Evolutionary conservation across 441 rosid species (phyloP).

Genomic region (Euphorbia celastroides): DNA sequence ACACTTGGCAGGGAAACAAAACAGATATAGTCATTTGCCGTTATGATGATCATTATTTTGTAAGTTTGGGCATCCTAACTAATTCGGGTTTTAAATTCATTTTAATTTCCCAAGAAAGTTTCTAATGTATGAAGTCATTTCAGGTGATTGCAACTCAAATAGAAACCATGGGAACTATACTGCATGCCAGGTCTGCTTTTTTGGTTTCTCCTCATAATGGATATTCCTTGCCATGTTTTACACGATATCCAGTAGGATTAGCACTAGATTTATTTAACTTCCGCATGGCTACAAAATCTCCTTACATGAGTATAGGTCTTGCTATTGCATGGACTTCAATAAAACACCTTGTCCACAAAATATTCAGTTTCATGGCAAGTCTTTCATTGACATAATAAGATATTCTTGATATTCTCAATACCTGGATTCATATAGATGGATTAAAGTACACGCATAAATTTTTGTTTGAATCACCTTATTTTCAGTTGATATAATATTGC

Average conservation of each 20-base stretch:
- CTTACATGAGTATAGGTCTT: not conserved
- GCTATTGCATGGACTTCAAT: not conserved
- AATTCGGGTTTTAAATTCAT: not conserved
- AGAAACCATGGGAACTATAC: slow-evolving; percentile 80
- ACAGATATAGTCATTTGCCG: slow-evolving; percentile 67
- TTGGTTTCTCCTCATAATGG: slow-evolving; percentile 3
- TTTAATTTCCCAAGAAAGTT: not conserved
- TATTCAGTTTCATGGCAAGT: not conserved
- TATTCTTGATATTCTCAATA: not conserved
- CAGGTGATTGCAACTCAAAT: slow-evolving; percentile 87
- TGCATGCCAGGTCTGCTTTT: slow-evolving; percentile 67
- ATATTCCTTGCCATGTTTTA: not conserved
- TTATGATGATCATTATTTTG: slow-evolving; percentile 76
- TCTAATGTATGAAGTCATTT: slow-evolving; percentile 16
- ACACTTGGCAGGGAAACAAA: slow-evolving; percentile 58
- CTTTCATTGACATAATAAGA: not conserved
- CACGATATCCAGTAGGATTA: not conserved
- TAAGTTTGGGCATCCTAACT: slow-evolving; percentile 32
- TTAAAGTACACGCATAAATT: not conserved
- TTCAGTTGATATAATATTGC: not conserved
- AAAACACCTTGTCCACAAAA: not conserved
- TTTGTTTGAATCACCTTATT: not conserved
- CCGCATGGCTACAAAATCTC: not conserved
- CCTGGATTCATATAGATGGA: not conserved
- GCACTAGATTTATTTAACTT: too few species aligned